Evolutionary conservation across 2,329 filamentous ascomycete species (phyloP), one percentile per base, ranked within the genome.

Genomic region (Pseudocercospora eumusae): DNA sequence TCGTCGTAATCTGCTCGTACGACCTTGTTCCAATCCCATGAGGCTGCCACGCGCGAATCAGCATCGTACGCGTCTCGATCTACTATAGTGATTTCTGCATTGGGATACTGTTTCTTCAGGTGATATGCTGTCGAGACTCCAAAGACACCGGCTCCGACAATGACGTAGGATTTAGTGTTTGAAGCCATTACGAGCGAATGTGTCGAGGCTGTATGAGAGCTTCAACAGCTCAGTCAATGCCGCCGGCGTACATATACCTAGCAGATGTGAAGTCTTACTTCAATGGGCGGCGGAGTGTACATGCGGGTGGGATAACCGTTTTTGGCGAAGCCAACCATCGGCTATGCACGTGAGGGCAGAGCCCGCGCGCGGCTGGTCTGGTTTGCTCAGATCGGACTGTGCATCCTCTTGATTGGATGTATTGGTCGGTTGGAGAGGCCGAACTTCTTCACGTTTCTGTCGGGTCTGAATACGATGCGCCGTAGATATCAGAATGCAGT

Each of bases 21-120:
- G 27, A 89, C 86, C 74, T 90, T 90, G 78, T 89, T 90, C 82
- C 87, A 86, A 76, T 91, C 88, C 79, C 85, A 88, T 0, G 88
- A 90, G 0, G 88, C 88, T 31, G 86, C 87, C 28, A 78, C 71
- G 40, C 71, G 70, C 33, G 62, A 68, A 58, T 75, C 60, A 8
- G 69, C 70, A 40, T 73, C 70, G 63, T 66, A 74, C 61, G 75
- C 68, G 59, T 74, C 70, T 25, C 73, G 71, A 59, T 79, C 78
- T 27, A 79, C 72, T 18, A 80, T 69, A 1, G 77, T 79, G 40
- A 80, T 65, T 11, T 72, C 70, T 28, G 77, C 76, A 49, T 74
- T 66, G 3, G 77, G 77, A 61, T 79, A 77, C 63, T 76, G 75
- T 49, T 74, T 33, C 18, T 65, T 66, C 7, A 73, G 65, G 25